Conservation (phyloP, 2,329 filamentous ascomycete species). For the Fusarium keratoplasticum region DNA sequence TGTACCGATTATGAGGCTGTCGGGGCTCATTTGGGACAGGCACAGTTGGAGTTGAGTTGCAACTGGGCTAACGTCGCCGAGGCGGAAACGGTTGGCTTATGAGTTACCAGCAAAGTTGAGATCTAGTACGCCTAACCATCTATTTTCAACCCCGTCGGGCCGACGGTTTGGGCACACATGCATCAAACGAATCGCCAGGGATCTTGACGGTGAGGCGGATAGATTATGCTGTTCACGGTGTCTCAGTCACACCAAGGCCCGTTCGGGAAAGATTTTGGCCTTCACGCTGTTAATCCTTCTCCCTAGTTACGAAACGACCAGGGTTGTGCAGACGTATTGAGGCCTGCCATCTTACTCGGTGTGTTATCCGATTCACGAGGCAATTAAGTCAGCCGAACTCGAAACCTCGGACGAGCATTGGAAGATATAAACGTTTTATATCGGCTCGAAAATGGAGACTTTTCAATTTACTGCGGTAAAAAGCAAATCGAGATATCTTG, state of each 20-base stretch:
- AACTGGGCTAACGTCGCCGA: slow-evolving; percentile 25
- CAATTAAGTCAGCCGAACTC: background rate
- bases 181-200: slow-evolving; percentile 10
- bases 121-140: slow-evolving; percentile 4
- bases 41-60: slow-evolving; percentile 19
- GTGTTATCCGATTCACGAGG: background rate
- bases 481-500: background rate
- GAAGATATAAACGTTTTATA: background rate
- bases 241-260: background rate
- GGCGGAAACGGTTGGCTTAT: slow-evolving; percentile 33
- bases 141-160: slow-evolving; percentile 17
- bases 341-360: slow-evolving; percentile 5
- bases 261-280: background rate
- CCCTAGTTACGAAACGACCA: background rate
- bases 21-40: slow-evolving; percentile 18
- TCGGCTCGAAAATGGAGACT: background rate
- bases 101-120: slow-evolving; percentile 7
- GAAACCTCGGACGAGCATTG: too few species aligned
- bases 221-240: background rate
- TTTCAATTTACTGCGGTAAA: background rate
- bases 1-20: background rate
- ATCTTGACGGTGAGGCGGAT: background rate
- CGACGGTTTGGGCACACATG: slow-evolving; percentile 26
- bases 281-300: background rate
- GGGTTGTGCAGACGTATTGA: slow-evolving; percentile 13